These are phyloP conservation scores for Sclerotiophoma versabilis DNA, from an alignment of 2,329 filamentous ascomycete genomes.

Conservation along the genomic window DNA sequence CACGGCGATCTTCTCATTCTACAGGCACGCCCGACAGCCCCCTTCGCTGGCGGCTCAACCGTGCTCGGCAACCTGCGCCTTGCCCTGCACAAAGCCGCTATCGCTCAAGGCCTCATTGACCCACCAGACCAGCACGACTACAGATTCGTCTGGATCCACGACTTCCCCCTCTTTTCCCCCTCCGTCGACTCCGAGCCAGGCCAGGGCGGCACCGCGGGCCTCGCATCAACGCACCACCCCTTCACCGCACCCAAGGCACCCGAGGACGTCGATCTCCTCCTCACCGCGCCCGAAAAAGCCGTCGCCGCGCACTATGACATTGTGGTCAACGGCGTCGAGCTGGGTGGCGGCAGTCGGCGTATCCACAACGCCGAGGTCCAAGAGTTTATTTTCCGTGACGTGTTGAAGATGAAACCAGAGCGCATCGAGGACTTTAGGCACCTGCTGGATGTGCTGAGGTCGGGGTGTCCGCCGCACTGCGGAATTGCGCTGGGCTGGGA, in stretches of 20 bases:
- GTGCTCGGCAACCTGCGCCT: slow-evolving; percentile 74
- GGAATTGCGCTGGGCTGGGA: slow-evolving; percentile 95
- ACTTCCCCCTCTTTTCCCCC: slow-evolving; percentile 92
- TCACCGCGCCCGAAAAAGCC: slow-evolving; percentile 73
- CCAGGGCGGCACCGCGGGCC: slow-evolving; percentile 80
- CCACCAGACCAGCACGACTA: slow-evolving; percentile 60
- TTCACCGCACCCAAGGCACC: slow-evolving; percentile 85
- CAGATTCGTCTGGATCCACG: slow-evolving; percentile 82
- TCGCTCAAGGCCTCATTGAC: slow-evolving; percentile 66
- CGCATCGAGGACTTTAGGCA: slow-evolving; percentile 84
- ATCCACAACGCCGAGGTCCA: slow-evolving; percentile 87
- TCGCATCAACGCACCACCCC: slow-evolving; percentile 90
- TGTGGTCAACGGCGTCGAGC: slow-evolving; percentile 92
- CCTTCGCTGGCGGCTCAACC: slow-evolving; percentile 76
- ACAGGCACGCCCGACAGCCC: slow-evolving; percentile 74
- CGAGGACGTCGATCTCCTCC: slow-evolving; percentile 76
- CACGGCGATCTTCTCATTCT: slow-evolving; percentile 79
- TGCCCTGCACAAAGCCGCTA: slow-evolving; percentile 72
- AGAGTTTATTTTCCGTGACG: slow-evolving; percentile 81
- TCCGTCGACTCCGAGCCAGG: slow-evolving; percentile 70
- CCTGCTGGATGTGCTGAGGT: slow-evolving; percentile 78
- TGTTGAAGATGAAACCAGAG: slow-evolving; percentile 77
- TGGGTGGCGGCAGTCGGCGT: slow-evolving; percentile 90
- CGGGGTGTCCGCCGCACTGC: slow-evolving; percentile 93
- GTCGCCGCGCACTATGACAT: slow-evolving; percentile 93